Conservation (phyloP, 2,329 filamentous ascomycete species). For the Pyrenophora teres region DNA sequence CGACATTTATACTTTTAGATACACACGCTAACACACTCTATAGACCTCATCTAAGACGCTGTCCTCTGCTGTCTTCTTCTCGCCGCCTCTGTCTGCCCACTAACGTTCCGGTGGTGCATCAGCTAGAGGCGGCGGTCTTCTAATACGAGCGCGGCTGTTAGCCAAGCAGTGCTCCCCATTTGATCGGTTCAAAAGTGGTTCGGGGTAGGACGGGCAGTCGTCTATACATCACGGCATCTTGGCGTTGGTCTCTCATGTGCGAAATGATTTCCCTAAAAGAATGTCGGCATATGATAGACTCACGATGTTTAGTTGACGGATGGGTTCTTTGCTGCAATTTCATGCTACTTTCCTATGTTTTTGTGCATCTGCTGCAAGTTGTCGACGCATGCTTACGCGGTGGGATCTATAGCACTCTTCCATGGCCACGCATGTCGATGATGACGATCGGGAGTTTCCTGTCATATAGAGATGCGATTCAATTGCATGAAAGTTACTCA, state of each 20-base stretch:
- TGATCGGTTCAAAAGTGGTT: conserved; percentile 44
- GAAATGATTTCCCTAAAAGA: conserved; percentile 47
- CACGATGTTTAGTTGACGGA: conserved; percentile 38
- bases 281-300: conserved; percentile 45
- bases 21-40: conserved; percentile 15
- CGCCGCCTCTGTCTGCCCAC: conserved; percentile 32
- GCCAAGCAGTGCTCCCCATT: conserved; percentile 36
- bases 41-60: conserved; percentile 49
- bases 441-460: conserved; percentile 48
- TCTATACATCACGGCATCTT: conserved; percentile 47
- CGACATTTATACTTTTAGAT: not conserved
- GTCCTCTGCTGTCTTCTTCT: conserved; percentile 28
- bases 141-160: conserved; percentile 43
- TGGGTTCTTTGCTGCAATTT: conserved; percentile 36
- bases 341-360: conserved; percentile 42
- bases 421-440: conserved; percentile 43
- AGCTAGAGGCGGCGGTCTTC: conserved; percentile 35
- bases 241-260: conserved; percentile 50
- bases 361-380: conserved; percentile 42
- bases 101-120: conserved; percentile 30
- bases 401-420: conserved; percentile 34
- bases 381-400: conserved; percentile 42
- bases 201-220: conserved; percentile 39
- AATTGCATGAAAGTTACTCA: conserved; percentile 42
- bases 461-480: conserved; percentile 45